These are phyloP conservation scores for Skeletonema costatum DNA, from an alignment of 108 stramenopile genomes.

Conservation along the genomic window DNA sequence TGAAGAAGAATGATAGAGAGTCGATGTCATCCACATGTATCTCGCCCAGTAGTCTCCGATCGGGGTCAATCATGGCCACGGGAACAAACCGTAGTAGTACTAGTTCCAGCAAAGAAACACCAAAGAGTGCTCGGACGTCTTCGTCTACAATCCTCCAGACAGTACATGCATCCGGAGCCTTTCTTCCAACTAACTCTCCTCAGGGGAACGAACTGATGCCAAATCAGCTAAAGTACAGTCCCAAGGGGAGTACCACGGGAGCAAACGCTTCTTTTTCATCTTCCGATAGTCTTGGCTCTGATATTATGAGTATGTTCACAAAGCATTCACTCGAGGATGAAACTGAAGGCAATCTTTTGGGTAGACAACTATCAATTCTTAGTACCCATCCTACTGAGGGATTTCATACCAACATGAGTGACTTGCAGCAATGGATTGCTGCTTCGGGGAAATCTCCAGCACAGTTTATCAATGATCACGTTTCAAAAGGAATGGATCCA, in stretches of 20 bases:
- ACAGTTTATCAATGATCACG: constrained; percentile 17
- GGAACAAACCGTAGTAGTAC: neutral
- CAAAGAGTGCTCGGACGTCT: constrained; percentile 45
- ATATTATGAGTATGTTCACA: constrained; percentile 38
- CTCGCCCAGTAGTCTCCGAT: constrained; percentile 35
- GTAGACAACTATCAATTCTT: constrained; percentile 32
- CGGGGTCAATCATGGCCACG: neutral
- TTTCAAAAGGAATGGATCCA: constrained; percentile 9
- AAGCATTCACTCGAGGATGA: constrained; percentile 39
- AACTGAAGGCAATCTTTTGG: constrained; percentile 6
- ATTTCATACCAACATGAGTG: constrained; percentile 26
- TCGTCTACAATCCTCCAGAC: constrained; percentile 43
- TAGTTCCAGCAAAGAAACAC: constrained; percentile 28
- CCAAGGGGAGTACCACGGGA: constrained; percentile 13
- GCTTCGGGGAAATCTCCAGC: constrained; percentile 8
- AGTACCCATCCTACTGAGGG: constrained; percentile 27
- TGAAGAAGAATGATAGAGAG: constrained; percentile 7
- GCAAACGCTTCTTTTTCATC: constrained; percentile 16
- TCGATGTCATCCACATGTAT: constrained; percentile 42
- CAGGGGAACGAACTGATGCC: constrained; percentile 14
- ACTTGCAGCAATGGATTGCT: constrained; percentile 19
- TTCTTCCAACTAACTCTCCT: constrained; percentile 13
- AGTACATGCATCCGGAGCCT: constrained; percentile 45
- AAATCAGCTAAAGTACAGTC: constrained; percentile 46
- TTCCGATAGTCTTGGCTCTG: constrained; percentile 23